phyloP scores from a whole-genome alignment of 108 stramenopile species.

The Pseudonitzschia multistriata region DNA sequence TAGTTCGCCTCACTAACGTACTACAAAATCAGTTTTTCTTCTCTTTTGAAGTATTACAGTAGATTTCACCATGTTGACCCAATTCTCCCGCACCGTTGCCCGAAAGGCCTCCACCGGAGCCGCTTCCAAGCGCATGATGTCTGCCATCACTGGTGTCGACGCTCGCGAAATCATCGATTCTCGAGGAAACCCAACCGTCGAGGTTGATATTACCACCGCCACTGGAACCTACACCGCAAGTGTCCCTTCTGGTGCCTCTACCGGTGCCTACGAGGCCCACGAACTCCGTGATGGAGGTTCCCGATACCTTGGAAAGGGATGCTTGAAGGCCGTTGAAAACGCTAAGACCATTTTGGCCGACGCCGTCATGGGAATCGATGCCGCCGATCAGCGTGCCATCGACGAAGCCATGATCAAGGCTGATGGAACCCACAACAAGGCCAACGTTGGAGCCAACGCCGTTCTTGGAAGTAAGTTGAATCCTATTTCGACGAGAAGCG shows the following conservation, averaged over 20 bases:
- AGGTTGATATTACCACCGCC: conserved; percentile 88
- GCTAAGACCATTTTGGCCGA: conserved; percentile 92
- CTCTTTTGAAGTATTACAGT: not conserved
- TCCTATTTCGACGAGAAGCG: too few species aligned
- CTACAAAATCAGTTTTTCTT: too few species aligned
- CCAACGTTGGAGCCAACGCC: conserved; percentile 97
- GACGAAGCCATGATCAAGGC: conserved; percentile 92
- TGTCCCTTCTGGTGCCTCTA: conserved; percentile 98
- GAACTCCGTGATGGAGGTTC: conserved; percentile 98
- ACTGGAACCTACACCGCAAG: conserved; percentile 85
- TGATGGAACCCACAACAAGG: conserved; percentile 97
- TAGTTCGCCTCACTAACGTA: too few species aligned
- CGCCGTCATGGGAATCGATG: conserved; percentile 92
- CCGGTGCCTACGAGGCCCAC: conserved; percentile 94
- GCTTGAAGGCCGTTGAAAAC: conserved; percentile 90
- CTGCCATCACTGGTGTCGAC: conserved; percentile 83
- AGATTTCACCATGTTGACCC: conserved; percentile 36
- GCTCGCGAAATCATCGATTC: conserved; percentile 99
- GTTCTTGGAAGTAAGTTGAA: conserved; percentile 92
- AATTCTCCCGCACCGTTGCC: conserved; percentile 31
- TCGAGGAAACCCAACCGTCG: conserved; percentile 99
- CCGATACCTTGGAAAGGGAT: conserved; percentile 99
- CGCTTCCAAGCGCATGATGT: conserved; percentile 38
- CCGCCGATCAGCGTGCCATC: conserved; percentile 88
- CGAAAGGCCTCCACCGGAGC: conserved; percentile 20